Base-by-base conservation (phyloP, 345 rosid genomes). In the Rhizophora mangle region DNA sequence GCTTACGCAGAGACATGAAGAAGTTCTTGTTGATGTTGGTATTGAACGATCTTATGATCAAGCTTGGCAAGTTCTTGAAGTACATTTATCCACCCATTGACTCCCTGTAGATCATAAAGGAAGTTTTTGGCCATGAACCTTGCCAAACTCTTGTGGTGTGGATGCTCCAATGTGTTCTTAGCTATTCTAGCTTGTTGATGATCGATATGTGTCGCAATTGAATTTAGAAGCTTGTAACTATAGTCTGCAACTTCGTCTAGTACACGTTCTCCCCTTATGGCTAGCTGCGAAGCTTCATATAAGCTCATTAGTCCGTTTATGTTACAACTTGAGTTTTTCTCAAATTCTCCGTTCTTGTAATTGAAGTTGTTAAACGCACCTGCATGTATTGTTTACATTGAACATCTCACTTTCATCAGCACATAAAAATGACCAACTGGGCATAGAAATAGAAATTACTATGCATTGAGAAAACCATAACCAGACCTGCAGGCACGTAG, bases 281-380 rank as follows among this genome's bases (percentile, higher is more conserved):
- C 65, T 13, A 87, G 74, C 26, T 82, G 83, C 16, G 88, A 78
- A 66, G 96, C 96, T 79, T 87, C 89, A 27, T 66, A 83, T 63
- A 86, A 59, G 34, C 71, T 79, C 63, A 77, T 69, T 61, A 87
- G 24, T 31, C 84, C 86, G 67, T 63, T 63, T 8, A 83, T 58
- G 72, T 82, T 82, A 49, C 61, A 63, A 11, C 55, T 13, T 27
- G 55, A 34, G 19, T 64, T 54, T 13, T 46, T 15, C 9, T 62
- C 19, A 29, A 83, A 73, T 16, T 64, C 68, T 21, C 80, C 82
- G n/a, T 73, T 63, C 37, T 59, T 56, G 68, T 81, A 67, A 65
- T 56, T 77, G 62, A 83, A 75, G 34, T 47, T 68, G 43, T 63
- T 16, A 11, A 86, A 81, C 37, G 74, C 65, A 61, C 72, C 87